phyloP scores from a whole-genome alignment of 1,284 basidiomycete genomes.

The Sporisorium iseilematis-ciliati region DNA sequence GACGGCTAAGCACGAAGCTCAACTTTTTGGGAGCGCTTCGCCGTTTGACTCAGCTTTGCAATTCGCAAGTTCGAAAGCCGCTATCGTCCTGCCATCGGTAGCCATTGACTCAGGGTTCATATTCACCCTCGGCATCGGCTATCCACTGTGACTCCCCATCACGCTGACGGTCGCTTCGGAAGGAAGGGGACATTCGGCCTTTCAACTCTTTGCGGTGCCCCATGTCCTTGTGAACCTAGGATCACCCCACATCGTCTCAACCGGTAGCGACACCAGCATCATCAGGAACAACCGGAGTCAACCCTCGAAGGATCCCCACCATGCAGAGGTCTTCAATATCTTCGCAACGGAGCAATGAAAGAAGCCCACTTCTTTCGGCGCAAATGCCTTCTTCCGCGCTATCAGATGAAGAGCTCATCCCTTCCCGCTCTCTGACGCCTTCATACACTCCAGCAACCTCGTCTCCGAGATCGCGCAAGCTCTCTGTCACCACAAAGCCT shows the following conservation, averaged over 20 bases:
- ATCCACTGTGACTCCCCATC: too few relatives aligned
- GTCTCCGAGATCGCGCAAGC: slow-evolving; percentile 21
- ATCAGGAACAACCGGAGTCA: too few relatives aligned
- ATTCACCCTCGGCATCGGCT: too few relatives aligned
- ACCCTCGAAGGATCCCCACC: not conserved
- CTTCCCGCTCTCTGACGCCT: slow-evolving; percentile 22
- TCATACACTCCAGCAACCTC: slow-evolving; percentile 15
- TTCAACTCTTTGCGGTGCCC: too few relatives aligned
- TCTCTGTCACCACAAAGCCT: slow-evolving; percentile 20
- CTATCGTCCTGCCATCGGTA: too few relatives aligned
- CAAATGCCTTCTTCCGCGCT: slow-evolving; percentile 10
- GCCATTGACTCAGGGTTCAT: too few relatives aligned
- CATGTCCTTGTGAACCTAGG: too few relatives aligned
- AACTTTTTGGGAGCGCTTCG: too few relatives aligned
- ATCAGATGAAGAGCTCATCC: slow-evolving; percentile 17
- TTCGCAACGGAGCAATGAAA: slow-evolving; percentile 41
- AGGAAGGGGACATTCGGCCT: too few relatives aligned
- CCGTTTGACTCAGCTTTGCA: too few relatives aligned
- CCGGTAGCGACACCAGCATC: not conserved
- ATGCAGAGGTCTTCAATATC: slow-evolving; percentile 32
- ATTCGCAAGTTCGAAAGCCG: too few relatives aligned
- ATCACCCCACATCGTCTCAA: not conserved
- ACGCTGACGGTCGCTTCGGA: too few relatives aligned
- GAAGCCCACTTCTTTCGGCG: slow-evolving; percentile 36
- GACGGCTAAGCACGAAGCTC: not conserved